Percentiles rank a stretch among this genome's conserved stretches.
Conservation (phyloP, 176 grass and related monocot species). For the Poa pratensis region DNA sequence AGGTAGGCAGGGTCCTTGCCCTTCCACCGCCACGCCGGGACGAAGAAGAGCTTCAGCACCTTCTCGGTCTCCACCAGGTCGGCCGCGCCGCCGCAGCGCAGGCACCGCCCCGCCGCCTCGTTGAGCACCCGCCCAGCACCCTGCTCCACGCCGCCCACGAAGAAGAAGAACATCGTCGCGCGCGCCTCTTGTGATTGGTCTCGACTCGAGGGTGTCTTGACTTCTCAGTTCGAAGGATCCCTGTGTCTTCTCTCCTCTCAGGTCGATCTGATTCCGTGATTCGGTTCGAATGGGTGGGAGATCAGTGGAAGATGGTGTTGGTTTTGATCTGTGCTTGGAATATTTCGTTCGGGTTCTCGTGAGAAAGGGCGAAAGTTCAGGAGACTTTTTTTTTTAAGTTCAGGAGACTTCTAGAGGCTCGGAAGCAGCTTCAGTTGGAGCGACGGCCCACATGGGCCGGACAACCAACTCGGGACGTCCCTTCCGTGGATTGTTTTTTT, state of each 20-base stretch:
- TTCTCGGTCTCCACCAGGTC: constrained; percentile 91
- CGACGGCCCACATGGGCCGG: too few species aligned
- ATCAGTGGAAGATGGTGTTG: background rate
- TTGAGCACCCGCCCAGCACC: constrained; percentile 66
- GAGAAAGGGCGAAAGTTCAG: too few species aligned
- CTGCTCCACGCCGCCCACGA: constrained; percentile 76
- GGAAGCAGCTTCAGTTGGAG: too few species aligned
- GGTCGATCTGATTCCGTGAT: background rate
- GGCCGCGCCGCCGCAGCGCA: constrained; percentile 64
- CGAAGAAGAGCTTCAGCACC: constrained; percentile 88
- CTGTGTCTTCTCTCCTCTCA: background rate
- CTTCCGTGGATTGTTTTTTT: too few species aligned
- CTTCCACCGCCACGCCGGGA: constrained; percentile 78
- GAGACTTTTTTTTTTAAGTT: too few species aligned
- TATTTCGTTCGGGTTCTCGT: too few species aligned
- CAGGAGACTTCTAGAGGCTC: too few species aligned
- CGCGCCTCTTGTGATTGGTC: background rate
- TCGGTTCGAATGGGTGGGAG: background rate
- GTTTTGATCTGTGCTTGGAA: background rate
- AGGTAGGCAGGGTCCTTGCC: constrained; percentile 68
- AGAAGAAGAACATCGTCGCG: constrained; percentile 82
- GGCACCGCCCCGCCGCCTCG: constrained; percentile 75
- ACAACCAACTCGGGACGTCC: too few species aligned
- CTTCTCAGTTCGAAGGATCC: background rate
- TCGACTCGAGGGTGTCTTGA: background rate